phyloP scores from a whole-genome alignment of 495 filamentous ascomycete species.

The Chaetomium cochliodes region DNA sequence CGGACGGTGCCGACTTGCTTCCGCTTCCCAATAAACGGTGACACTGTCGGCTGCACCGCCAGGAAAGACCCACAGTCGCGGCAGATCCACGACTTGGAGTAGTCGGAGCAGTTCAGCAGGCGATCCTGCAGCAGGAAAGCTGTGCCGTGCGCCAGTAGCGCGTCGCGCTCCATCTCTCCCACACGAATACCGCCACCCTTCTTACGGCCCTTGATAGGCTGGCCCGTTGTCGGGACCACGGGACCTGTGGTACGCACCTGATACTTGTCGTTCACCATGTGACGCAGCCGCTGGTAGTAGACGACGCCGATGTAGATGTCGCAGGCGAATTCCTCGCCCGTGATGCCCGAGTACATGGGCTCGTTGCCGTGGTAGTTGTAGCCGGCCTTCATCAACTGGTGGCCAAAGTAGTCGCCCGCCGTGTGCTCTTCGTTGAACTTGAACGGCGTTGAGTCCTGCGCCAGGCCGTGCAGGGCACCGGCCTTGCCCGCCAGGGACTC shows the following conservation, averaged over 20 bases:
- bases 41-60: constrained; percentile 73
- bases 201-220: constrained; percentile 93
- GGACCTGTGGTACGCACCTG: constrained; percentile 95
- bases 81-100: constrained; percentile 83
- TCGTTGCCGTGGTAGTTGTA: constrained; percentile 99
- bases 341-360: constrained; percentile 96
- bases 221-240: constrained; percentile 82
- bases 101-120: constrained; percentile 93
- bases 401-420: constrained; percentile 90
- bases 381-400: constrained; percentile 88
- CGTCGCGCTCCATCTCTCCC: constrained; percentile 98
- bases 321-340: constrained; percentile 85
- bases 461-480: constrained; percentile 87
- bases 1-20: constrained; percentile 59
- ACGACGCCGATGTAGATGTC: constrained; percentile 97
- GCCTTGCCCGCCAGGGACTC: constrained; percentile 95
- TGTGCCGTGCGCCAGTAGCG: constrained; percentile 88
- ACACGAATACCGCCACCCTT: constrained; percentile 98
- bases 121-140: constrained; percentile 94
- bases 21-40: constrained; percentile 61
- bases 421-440: constrained; percentile 89
- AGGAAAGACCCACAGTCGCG: constrained; percentile 84
- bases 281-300: constrained; percentile 94
- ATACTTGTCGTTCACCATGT: constrained; percentile 99
- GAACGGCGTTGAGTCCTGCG: constrained; percentile 94